phyloP scores from a whole-genome alignment of 2,329 filamentous ascomycete genomes.

The Venturia nashicola region DNA sequence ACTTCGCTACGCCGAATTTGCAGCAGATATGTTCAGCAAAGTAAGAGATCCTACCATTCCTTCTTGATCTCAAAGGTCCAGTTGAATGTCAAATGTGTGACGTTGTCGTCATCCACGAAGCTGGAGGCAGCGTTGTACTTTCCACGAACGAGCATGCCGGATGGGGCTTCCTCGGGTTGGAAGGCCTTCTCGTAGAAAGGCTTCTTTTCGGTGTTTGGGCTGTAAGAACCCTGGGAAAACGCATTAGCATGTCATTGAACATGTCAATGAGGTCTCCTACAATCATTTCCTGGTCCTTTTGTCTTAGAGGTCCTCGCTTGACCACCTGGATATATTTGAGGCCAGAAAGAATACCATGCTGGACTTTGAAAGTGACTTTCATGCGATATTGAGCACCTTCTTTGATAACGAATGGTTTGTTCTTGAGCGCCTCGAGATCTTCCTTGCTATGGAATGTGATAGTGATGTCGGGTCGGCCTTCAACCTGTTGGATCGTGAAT shows the following conservation, averaged over 20 bases:
- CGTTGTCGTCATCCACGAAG: slow-evolving; percentile 92
- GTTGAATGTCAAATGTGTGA: slow-evolving; percentile 80
- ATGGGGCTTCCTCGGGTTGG: slow-evolving; percentile 81
- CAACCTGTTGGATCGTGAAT: slow-evolving; percentile 29
- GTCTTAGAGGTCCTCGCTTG: slow-evolving; percentile 75
- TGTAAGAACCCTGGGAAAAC: slow-evolving; percentile 63
- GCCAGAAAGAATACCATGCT: slow-evolving; percentile 90
- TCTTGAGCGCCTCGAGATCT: slow-evolving; percentile 66
- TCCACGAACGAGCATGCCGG: slow-evolving; percentile 79
- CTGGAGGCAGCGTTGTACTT: slow-evolving; percentile 81
- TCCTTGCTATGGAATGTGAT: slow-evolving; percentile 72
- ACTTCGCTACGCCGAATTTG: neutral
- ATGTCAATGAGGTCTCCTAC: slow-evolving; percentile 38
- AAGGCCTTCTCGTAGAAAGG: slow-evolving; percentile 79
- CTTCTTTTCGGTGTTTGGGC: slow-evolving; percentile 82
- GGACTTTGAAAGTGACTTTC: slow-evolving; percentile 87
- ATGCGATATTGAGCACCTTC: slow-evolving; percentile 90
- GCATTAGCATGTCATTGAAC: neutral
- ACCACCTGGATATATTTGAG: slow-evolving; percentile 93
- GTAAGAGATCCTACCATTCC: slow-evolving; percentile 56
- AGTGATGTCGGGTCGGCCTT: slow-evolving; percentile 71
- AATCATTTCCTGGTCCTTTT: slow-evolving; percentile 98
- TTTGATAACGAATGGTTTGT: slow-evolving; percentile 95
- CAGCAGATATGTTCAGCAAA: neutral
- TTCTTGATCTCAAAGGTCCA: slow-evolving; percentile 97